These are phyloP conservation scores for Phylloporus scabripes DNA, from an alignment of 768 basidiomycete genomes.

Conservation along the genomic window DNA sequence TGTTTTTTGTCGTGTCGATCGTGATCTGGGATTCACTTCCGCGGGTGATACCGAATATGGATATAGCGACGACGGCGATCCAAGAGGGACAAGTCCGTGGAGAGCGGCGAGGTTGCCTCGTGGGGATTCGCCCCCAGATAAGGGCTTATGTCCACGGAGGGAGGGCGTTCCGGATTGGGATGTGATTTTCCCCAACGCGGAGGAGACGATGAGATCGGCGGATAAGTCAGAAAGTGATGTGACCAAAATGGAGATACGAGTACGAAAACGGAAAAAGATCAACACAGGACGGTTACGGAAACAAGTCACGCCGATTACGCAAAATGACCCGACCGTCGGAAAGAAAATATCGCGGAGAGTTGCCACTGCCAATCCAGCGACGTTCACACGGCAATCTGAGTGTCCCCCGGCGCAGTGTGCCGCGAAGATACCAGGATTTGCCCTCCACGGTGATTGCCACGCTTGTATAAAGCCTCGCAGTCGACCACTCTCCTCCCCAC, in stretches of 20 bases:
- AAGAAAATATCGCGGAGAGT: background rate
- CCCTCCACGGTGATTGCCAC: conserved; percentile 27
- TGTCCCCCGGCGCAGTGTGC: background rate
- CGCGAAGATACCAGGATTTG: conserved; percentile 22
- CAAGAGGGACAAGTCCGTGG: conserved; percentile 19
- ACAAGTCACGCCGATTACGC: conserved; percentile 6
- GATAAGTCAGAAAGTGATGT: conserved; percentile 28
- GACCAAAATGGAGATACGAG: conserved; percentile 8
- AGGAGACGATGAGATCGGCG: conserved; percentile 32
- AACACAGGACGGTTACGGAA: conserved; percentile 24
- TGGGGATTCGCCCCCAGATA: conserved; percentile 16
- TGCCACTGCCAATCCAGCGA: background rate
- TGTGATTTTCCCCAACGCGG: conserved; percentile 23
- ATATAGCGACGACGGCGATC: conserved; percentile 20
- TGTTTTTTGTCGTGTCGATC: conserved; percentile 43
- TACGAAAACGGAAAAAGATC: conserved; percentile 26
- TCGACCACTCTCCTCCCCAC: background rate
- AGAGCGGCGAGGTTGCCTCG: conserved; percentile 14
- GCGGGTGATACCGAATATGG: conserved; percentile 28
- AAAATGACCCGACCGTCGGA: conserved; percentile 3
- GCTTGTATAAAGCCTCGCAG: conserved; percentile 7
- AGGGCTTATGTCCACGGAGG: conserved; percentile 29
- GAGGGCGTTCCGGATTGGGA: conserved; percentile 11
- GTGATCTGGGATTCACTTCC: conserved; percentile 45
- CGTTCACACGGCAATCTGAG: background rate